Base-by-base conservation (phyloP, 768 basidiomycete genomes). In the Leccinum uliginosum region DNA sequence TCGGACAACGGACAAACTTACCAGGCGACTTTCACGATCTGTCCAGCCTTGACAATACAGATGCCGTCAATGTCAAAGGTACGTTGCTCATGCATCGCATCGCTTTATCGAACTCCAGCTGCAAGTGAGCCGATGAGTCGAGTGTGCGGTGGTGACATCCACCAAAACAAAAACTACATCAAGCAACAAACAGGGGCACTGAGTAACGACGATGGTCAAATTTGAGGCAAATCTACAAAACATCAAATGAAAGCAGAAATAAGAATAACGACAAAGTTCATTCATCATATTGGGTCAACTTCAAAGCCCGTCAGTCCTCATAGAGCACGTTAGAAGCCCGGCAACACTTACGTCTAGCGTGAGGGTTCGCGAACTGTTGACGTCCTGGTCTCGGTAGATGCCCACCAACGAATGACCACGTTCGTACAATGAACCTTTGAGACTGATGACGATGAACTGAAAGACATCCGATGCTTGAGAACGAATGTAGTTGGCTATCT, bases 371-470 rank as follows among this genome's bases (percentile, higher is more conserved):
- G 95, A 97, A 65, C 92, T 94, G 65, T 96, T 96, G 57, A 92
- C 82, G 11, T 92, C 92, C 66, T 98, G 95, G 64, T 97, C 93
- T 17, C 95, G 84, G 71, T 93, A 94, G 35, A 97, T 93, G 4
- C 95, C 95, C 24, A 98, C 93, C 45, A 98, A 78, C 1, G 93
- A 92, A 60, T 92, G 82, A 10, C 93, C 91, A 17, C 86, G 83
- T 69, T 96, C 94, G 64, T 95, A 96, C 59, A 98, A 73, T 0
- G 93, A 92, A 44, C 88, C 89, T 72, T 98, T 98, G 70, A 98
- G 78, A 69, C 93, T 94, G 77, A 99, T 99, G 55, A 98, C 95
- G 56, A 99, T 84, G 71, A 98, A 98, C 71, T 98, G 95, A 80
- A 98, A 96, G 2, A 78, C 71, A 46, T 86, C 83, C 0, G 91